Evolutionary conservation across 768 basidiomycete genomes (phyloP), one percentile per base, ranked within the genome.

Genomic region (Mycena metata): DNA sequence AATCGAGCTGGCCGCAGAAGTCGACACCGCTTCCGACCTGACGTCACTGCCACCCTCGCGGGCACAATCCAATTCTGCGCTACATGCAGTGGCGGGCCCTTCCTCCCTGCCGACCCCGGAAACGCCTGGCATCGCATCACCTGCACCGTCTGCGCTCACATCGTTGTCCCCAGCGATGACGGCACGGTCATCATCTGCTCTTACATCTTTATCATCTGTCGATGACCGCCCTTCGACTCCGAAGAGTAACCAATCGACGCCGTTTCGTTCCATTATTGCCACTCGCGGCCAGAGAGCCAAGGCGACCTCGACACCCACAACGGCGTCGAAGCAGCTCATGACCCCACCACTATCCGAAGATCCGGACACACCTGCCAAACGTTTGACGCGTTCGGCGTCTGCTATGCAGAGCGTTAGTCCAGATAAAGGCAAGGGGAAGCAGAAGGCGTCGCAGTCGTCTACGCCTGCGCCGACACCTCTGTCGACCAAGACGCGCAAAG

Each of bases 181-280:
- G 33, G 76, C 78, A 39, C 78, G 79, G 41, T 82, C 81, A 33
- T 81, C 81, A 23, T 83, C 84, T 30, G 81, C 83, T 51, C 79
- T 83, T 46, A 84, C 81, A 59, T 82, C 84, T 39, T 69, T 83
- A 57, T 83, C 85, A 33, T 82, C 83, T 21, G 66, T 76, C 19
- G 74, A 77, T 43, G 79, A 79, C 45, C 70, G 70, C 41, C 64
- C 76, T 49, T 70, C 74, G 30, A 76, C 84, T 69, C 70, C 82
- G n/a, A 75, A 76, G 52, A 78, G 78, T 65, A 69, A 67, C 42
- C 74, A 75, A 35, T 77, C 79, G 19, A 78, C 83, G 30, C 79
- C 84, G 30, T 87, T 85, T 72, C 86, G 83, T 54, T 86, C 89
- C 17, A 86, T 88, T 51, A 90, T 90, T 52, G 82, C 89, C 35